Percentiles rank a stretch among this genome's conserved stretches.
Evolutionary conservation across 176 grass and related monocot genomes (phyloP).

Genomic region (Raddia guianensis): DNA sequence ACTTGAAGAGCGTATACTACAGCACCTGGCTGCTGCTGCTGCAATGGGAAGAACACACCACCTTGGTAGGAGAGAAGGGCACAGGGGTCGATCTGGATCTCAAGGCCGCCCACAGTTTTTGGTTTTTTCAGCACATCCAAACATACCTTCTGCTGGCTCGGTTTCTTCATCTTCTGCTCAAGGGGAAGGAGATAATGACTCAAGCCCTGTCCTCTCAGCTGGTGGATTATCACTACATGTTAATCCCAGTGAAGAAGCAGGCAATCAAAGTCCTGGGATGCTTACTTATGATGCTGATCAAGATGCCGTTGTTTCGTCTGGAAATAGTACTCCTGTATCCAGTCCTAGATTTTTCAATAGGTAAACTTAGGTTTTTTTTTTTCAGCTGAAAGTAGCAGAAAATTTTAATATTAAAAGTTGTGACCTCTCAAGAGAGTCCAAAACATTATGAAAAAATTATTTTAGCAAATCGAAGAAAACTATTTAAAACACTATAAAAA

Average conservation of each 20-base stretch:
- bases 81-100: constrained; percentile 54
- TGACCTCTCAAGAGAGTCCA: too few species aligned
- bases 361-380: constrained; percentile 13
- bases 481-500: too few species aligned
- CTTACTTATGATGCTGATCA: constrained; percentile 57
- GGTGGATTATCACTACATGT: constrained; percentile 39
- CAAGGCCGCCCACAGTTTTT: constrained; percentile 58
- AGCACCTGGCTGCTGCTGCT: constrained; percentile 77
- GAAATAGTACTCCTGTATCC: constrained; percentile 48
- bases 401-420: too few species aligned
- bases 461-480: too few species aligned
- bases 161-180: constrained; percentile 49
- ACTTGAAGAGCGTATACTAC: constrained; percentile 85
- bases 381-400: too few species aligned
- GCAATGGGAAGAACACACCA: constrained; percentile 67
- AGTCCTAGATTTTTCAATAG: constrained; percentile 65
- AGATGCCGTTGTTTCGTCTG: constrained; percentile 55
- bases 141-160: constrained; percentile 42
- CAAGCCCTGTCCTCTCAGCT: constrained; percentile 41
- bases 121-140: constrained; percentile 59
- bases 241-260: constrained; percentile 39
- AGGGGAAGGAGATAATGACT: constrained; percentile 42
- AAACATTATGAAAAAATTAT: too few species aligned
- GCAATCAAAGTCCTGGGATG: constrained; percentile 43
- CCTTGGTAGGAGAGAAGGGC: constrained; percentile 74